Base-by-base conservation (phyloP, 2,329 filamentous ascomycete species). In the Neofusicoccum sp. region DNA sequence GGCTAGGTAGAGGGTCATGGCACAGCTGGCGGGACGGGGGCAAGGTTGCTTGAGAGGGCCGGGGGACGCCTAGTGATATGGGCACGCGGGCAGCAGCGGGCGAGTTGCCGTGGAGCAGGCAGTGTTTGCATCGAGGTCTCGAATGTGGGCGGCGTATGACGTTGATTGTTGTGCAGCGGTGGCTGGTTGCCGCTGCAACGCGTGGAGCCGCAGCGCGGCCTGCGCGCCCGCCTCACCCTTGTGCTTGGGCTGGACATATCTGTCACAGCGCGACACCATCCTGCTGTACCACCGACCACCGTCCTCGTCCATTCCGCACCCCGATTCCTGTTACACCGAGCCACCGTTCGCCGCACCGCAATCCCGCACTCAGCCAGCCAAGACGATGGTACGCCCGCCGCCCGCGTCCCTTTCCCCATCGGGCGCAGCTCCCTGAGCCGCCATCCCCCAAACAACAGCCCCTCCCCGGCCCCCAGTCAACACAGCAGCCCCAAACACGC, bases 401-500 rank as follows among this genome's bases (percentile, higher is more conserved):
- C 14, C 41, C 41, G 54, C 54, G 45, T 34, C 54, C 40, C 20
- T 45, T 58, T 58, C 54, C 54, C 4, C 26, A 38, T 45, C 45
- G 4, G 54, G 40, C 14, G 40, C 36, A 11, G 40, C 54, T 45
- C 54, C 40, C 54, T 47, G 43, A 45, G 40, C 11, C 54, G 54
- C 54, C 54, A 58, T 58, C 54, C 54, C 54, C 54, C 54, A 58
- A 58, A 47, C 54, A 34, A 44, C 40, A n/a, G n/a, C n/a, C 38
- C 36, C 51, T 14, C 24, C 51, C 51, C 51, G 4, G 51, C 36
- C 58, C 36, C 31, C 26, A 16, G 20, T 40, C 58, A 60, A 36
- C 30, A 36, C 12, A 24, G 7, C 28, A 8, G 34, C 45, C 30
- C 11, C 31, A 53, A 44, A 40, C 36, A 33, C 48, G 20, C 47